Percentiles rank a stretch among this genome's conserved stretches.
Conservation (phyloP, 2,329 filamentous ascomycete species). For the Trichoderma sp. region DNA sequence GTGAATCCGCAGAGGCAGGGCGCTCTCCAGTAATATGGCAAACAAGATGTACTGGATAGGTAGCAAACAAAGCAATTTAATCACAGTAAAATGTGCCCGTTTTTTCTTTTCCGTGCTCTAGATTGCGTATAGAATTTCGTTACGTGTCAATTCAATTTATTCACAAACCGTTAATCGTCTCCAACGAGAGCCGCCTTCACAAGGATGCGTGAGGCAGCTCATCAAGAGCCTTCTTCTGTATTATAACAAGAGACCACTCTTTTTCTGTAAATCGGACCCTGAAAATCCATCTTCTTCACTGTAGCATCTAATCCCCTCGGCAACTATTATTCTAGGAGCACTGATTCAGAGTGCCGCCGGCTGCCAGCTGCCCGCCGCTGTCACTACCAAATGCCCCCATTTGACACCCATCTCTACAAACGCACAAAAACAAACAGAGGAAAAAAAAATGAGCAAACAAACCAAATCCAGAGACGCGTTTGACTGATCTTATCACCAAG, state of each 20-base stretch:
- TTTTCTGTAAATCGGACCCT: neutral
- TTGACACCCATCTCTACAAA: neutral
- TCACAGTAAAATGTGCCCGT: neutral
- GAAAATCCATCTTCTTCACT: neutral
- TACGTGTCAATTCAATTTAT: neutral
- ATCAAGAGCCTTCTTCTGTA: neutral
- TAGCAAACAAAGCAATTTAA: neutral
- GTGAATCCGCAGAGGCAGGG: neutral
- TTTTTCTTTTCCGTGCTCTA: too few relatives aligned
- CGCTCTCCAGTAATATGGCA: neutral
- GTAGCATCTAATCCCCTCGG: neutral
- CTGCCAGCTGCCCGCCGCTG: conserved; percentile 20
- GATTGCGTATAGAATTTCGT: too few relatives aligned
- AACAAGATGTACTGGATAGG: neutral
- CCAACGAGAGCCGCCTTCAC: neutral
- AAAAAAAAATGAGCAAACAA: neutral
- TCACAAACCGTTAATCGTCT: too few relatives aligned
- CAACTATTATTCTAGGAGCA: neutral
- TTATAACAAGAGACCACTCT: neutral
- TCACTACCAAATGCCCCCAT: neutral
- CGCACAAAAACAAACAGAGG: neutral
- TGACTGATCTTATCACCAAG: conserved; percentile 13
- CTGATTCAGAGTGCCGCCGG: neutral
- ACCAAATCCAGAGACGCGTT: conserved; percentile 15
- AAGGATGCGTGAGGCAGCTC: neutral